Evolutionary conservation across 108 stramenopile genomes (phyloP).

Genomic region (Chaetoceros tenuissimus): DNA sequence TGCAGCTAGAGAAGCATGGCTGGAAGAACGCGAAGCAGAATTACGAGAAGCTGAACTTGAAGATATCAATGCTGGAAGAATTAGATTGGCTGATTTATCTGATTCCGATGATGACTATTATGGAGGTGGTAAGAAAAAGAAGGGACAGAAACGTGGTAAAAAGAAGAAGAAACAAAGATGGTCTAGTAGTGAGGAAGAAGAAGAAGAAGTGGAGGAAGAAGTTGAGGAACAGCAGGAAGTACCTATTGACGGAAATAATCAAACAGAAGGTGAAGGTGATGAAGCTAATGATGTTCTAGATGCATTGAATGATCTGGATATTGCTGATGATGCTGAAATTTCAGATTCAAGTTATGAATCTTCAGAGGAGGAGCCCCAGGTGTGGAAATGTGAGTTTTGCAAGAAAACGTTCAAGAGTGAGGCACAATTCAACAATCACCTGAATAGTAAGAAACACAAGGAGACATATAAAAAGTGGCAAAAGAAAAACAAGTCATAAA

Average conservation of each 20-base stretch:
- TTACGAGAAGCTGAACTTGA: constrained; percentile 62
- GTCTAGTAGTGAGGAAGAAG: constrained; percentile 1
- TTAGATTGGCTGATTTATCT: constrained; percentile 79
- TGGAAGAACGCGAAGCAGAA: constrained; percentile 34
- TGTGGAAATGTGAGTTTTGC: constrained; percentile 77
- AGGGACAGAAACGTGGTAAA: constrained; percentile 36
- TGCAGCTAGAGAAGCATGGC: constrained; percentile 61
- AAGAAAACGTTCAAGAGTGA: constrained; percentile 80
- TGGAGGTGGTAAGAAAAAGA: constrained; percentile 52
- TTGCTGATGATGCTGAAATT: constrained; percentile 1
- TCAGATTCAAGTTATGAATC: constrained; percentile 21
- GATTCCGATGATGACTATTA: constrained; percentile 68
- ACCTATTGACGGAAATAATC: constrained; percentile 8
- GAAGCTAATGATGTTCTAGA: neutral
- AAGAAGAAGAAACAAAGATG: constrained; percentile 20
- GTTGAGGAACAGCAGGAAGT: constrained; percentile 6
- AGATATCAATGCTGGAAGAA: constrained; percentile 70
- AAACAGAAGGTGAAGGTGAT: neutral
- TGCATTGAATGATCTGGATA: neutral
- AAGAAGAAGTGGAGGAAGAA: constrained; percentile 1
- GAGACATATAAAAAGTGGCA: constrained; percentile 62
- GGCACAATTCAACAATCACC: constrained; percentile 79
- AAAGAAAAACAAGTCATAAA: constrained; percentile 36
- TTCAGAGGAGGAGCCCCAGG: constrained; percentile 68
- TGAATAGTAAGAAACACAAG: constrained; percentile 85